These are phyloP conservation scores for Paraphaeosphaeria sporulosa DNA, from an alignment of 2,329 filamentous ascomycete species.

Conservation along the genomic window DNA sequence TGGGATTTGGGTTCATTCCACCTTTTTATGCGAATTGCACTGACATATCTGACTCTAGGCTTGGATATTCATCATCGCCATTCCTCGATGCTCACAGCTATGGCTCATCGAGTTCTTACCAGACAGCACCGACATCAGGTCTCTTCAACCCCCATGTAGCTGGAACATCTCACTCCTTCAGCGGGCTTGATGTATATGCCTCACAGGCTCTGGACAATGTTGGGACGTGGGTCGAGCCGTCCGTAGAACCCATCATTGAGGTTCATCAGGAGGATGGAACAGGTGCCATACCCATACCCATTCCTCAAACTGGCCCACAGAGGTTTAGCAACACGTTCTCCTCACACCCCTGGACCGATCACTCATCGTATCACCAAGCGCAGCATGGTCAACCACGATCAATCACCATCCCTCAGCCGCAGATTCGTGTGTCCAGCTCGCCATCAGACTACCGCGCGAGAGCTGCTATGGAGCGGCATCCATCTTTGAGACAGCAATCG, in stretches of 20 bases:
- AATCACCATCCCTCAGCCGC: slow-evolving; percentile 39
- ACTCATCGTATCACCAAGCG: slow-evolving; percentile 19
- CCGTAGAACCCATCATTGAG: slow-evolving; percentile 40
- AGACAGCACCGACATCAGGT: slow-evolving; percentile 28
- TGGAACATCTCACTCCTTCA: slow-evolving; percentile 40
- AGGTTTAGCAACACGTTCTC: slow-evolving; percentile 25
- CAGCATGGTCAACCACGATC: slow-evolving; percentile 26
- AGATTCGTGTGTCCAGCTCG: slow-evolving; percentile 8
- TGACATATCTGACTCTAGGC: background rate
- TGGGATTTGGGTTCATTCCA: background rate
- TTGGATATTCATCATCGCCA: slow-evolving; percentile 24
- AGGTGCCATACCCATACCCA: slow-evolving; percentile 36
- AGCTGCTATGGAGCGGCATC: slow-evolving; percentile 1
- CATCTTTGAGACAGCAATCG: slow-evolving; percentile 21
- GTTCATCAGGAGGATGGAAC: slow-evolving; percentile 26
- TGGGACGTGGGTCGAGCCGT: slow-evolving; percentile 40
- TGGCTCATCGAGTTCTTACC: slow-evolving; percentile 26
- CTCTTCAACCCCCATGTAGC: slow-evolving; percentile 40
- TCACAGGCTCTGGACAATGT: slow-evolving; percentile 40
- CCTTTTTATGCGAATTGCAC: background rate
- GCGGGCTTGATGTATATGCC: slow-evolving; percentile 34
- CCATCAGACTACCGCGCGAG: slow-evolving; percentile 2
- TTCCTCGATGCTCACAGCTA: slow-evolving; percentile 35
- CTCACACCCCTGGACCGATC: slow-evolving; percentile 22
- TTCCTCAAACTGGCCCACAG: slow-evolving; percentile 33